A percentile compares a stretch with the other conserved stretches of the same genome.
phyloP scores from a whole-genome alignment of 768 basidiomycete genomes.

The Paxillus involutus region DNA sequence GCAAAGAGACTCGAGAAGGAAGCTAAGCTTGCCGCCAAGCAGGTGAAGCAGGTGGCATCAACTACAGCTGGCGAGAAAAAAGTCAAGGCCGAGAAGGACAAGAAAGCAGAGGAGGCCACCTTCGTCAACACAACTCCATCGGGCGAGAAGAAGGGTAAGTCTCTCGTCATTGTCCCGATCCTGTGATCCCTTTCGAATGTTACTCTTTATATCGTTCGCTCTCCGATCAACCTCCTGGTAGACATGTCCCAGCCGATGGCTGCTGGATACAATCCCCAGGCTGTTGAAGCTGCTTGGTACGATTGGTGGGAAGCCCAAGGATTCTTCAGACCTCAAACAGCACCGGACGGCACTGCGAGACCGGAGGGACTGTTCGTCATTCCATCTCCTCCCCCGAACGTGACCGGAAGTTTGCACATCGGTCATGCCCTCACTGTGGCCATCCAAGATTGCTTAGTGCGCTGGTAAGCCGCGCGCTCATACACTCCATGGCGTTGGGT shows the following conservation, averaged over 20 bases:
- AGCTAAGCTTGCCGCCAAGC: slow-evolving; percentile 73
- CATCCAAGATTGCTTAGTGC: slow-evolving; percentile 84
- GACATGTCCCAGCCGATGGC: slow-evolving; percentile 89
- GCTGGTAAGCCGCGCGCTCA: slow-evolving; percentile 61
- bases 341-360: slow-evolving; percentile 54
- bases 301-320: slow-evolving; percentile 96
- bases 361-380: slow-evolving; percentile 78
- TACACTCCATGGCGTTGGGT: neutral
- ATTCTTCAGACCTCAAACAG: slow-evolving; percentile 80
- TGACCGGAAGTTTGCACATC: slow-evolving; percentile 93
- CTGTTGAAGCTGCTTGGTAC: slow-evolving; percentile 95
- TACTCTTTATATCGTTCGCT: neutral
- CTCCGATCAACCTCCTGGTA: slow-evolving; percentile 25
- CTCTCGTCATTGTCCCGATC: neutral
- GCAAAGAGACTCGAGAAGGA: slow-evolving; percentile 80
- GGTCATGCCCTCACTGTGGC: slow-evolving; percentile 92
- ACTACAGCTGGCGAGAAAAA: slow-evolving; percentile 61
- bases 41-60: slow-evolving; percentile 39
- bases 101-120: slow-evolving; percentile 64
- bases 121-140: slow-evolving; percentile 88
- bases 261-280: slow-evolving; percentile 91
- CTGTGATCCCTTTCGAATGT: neutral
- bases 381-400: slow-evolving; percentile 92
- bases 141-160: slow-evolving; percentile 91
- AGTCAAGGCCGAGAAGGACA: slow-evolving; percentile 70